A percentile compares a stretch with the other conserved stretches of the same genome.
Conservation (phyloP, 164 flowering plant genomes). For the Euptelea pleiosperma region DNA sequence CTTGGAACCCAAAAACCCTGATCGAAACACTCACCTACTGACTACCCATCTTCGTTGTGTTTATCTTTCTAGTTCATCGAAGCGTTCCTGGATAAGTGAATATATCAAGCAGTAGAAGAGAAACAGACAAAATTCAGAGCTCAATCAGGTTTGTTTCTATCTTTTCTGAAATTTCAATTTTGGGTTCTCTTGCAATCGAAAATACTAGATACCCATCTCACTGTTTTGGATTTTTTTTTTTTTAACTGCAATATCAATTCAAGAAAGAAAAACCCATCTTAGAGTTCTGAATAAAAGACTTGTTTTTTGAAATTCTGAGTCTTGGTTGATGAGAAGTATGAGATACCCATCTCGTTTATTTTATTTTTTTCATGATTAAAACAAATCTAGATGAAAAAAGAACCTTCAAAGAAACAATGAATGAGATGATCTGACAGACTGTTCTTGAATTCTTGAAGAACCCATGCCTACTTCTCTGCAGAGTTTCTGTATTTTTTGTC, state of each 20-base stretch:
- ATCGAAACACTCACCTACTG: too few species aligned
- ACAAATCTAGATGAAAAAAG: background rate
- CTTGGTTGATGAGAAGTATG: background rate
- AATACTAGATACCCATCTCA: background rate
- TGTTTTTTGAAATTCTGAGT: background rate
- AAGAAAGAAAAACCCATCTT: background rate
- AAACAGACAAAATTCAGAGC: background rate
- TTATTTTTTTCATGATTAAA: constrained; percentile 1
- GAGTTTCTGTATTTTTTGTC: background rate
- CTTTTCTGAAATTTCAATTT: background rate
- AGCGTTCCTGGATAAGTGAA: too few species aligned
- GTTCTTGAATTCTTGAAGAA: constrained; percentile 1
- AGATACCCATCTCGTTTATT: background rate
- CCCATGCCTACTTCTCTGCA: background rate
- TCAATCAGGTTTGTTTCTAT: constrained; percentile 9
- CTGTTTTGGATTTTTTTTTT: background rate
- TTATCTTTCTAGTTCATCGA: background rate
- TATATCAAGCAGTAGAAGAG: background rate
- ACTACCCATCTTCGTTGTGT: background rate
- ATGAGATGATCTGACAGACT: background rate
- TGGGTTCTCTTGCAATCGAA: background rate
- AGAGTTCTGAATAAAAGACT: background rate
- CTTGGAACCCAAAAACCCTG: background rate
- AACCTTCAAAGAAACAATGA: background rate
- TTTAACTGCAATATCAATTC: background rate